phyloP scores from a whole-genome alignment of 345 rosid genomes.

The Laguncularia racemosa region DNA sequence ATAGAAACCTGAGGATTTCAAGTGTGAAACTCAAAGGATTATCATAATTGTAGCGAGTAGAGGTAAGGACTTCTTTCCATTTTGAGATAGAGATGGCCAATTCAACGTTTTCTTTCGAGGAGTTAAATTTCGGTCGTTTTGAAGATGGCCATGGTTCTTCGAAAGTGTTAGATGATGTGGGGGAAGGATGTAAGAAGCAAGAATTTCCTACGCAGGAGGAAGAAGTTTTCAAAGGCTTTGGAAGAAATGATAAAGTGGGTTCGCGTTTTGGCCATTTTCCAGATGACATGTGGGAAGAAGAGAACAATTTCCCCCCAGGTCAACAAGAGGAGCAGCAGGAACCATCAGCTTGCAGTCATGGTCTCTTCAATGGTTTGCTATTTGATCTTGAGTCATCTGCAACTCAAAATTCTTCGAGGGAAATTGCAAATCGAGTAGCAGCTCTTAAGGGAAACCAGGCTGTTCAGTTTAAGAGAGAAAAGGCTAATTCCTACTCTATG shows the following conservation, averaged over 20 bases:
- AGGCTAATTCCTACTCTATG: slow-evolving; percentile 12
- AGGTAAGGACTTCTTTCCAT: neutral
- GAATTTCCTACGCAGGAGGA: neutral
- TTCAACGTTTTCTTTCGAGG: slow-evolving; percentile 2
- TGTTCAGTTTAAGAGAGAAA: slow-evolving; percentile 12
- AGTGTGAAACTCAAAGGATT: too few species aligned
- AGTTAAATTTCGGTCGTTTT: neutral
- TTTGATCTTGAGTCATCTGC: slow-evolving; percentile 19
- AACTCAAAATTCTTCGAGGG: slow-evolving; percentile 19
- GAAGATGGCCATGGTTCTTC: neutral
- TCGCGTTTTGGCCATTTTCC: too few species aligned
- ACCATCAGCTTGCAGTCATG: slow-evolving; percentile 6
- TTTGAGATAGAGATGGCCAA: slow-evolving; percentile 6
- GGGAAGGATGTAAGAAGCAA: slow-evolving; percentile 4
- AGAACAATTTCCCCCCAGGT: slow-evolving; percentile 6
- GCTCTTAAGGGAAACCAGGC: slow-evolving; percentile 5
- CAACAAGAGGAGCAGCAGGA: slow-evolving; percentile 13
- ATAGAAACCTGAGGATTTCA: too few species aligned
- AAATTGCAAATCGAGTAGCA: slow-evolving; percentile 14
- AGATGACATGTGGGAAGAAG: neutral
- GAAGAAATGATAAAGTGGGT: too few species aligned
- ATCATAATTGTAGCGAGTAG: neutral
- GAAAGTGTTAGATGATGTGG: neutral
- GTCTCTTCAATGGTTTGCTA: slow-evolving; percentile 15
- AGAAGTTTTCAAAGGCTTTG: too few species aligned